A percentile compares a stretch with the other conserved stretches of the same genome.
Evolutionary conservation across 176 grass and related monocot species (phyloP).

Genomic region (Alloteropsis semialata): DNA sequence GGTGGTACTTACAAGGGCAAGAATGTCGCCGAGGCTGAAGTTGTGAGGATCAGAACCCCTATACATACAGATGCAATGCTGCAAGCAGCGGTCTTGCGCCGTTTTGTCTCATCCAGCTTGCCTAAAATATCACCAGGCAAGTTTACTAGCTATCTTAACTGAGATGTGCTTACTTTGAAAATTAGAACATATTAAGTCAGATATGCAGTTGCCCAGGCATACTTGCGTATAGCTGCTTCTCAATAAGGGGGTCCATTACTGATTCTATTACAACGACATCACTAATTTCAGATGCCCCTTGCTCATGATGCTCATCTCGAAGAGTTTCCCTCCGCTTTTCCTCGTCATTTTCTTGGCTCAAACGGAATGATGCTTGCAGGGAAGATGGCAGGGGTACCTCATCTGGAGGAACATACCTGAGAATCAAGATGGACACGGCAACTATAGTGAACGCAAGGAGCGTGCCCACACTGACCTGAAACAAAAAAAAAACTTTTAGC

Average conservation of each 20-base stretch:
- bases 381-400: constrained; percentile 88
- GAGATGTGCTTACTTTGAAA: constrained; percentile 5
- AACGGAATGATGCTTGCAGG: constrained; percentile 66
- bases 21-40: constrained; percentile 64
- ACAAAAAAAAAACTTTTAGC: constrained; percentile 15
- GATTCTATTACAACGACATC: constrained; percentile 50
- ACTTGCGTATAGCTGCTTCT: constrained; percentile 65
- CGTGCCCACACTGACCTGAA: constrained; percentile 91
- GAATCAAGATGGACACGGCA: constrained; percentile 85
- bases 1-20: constrained; percentile 63
- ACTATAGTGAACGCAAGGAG: constrained; percentile 79
- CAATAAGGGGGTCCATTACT: constrained; percentile 47
- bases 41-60: constrained; percentile 72
- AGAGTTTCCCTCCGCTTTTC: constrained; percentile 36
- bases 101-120: constrained; percentile 55
- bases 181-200: background rate
- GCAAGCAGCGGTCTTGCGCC: constrained; percentile 56
- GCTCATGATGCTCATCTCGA: constrained; percentile 24
- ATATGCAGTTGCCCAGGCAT: constrained; percentile 11
- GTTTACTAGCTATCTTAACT: background rate
- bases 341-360: constrained; percentile 60
- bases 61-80: constrained; percentile 73
- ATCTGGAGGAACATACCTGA: constrained; percentile 82
- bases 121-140: constrained; percentile 31
- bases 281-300: constrained; percentile 43